Evolutionary conservation across 768 basidiomycete species (phyloP).

Genomic region (Russula sp.): DNA sequence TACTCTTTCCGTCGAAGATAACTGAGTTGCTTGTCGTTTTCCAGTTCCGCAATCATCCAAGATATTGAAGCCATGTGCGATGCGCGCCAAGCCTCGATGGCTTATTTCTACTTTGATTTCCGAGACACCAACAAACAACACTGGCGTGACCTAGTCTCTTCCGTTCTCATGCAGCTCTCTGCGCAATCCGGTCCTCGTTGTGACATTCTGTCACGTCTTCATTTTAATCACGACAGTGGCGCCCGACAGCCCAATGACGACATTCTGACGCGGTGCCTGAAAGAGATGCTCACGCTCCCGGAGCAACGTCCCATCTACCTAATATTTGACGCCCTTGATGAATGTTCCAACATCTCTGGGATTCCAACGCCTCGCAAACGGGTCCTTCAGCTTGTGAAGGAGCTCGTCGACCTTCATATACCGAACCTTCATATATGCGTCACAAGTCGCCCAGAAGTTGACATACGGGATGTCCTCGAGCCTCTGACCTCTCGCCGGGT

Average conservation of each 20-base stretch:
- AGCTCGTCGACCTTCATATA: not conserved
- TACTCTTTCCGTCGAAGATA: not conserved
- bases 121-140: not conserved
- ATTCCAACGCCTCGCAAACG: not conserved
- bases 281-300: not conserved
- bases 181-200: not conserved
- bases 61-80: not conserved
- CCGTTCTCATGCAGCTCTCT: constrained; percentile 12
- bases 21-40: not conserved
- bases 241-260: not conserved
- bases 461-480: not conserved
- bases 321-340: constrained; percentile 2
- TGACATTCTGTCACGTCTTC: not conserved
- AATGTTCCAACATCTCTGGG: not conserved
- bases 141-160: not conserved
- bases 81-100: not conserved
- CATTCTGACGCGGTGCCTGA: not conserved
- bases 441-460: constrained; percentile 2
- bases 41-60: constrained; percentile 12
- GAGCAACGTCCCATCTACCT: not conserved
- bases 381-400: not conserved
- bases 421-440: not conserved
- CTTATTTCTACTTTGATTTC: constrained; percentile 10
- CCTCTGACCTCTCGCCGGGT: not conserved
- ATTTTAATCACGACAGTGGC: not conserved